Evolutionary conservation across 768 basidiomycete genomes (phyloP).

Genomic region (Tulasnella sp.): DNA sequence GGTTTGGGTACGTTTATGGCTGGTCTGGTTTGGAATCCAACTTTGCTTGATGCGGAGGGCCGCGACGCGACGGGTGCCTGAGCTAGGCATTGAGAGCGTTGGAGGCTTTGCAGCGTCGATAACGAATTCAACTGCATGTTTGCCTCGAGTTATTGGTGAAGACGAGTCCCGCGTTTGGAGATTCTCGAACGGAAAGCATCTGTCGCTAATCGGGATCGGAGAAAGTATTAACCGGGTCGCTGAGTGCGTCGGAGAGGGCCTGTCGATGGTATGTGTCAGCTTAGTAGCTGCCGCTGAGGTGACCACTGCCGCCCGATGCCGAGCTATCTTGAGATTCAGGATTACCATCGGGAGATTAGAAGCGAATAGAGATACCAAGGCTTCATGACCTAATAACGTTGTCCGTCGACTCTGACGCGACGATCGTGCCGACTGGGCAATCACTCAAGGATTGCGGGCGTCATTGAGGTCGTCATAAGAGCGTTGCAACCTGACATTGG

Average conservation of each 20-base stretch:
- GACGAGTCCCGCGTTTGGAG: neutral
- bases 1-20: neutral
- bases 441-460: neutral
- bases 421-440: neutral
- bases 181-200: neutral
- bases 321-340: too few relatives aligned
- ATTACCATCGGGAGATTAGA: too few relatives aligned
- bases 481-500: neutral
- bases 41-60: neutral
- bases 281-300: too few relatives aligned
- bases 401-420: neutral
- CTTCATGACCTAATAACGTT: neutral
- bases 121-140: neutral
- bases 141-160: neutral
- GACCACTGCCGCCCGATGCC: too few relatives aligned
- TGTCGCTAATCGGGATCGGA: neutral
- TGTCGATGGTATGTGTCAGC: too few relatives aligned
- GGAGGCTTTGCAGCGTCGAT: neutral
- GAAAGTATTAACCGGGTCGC: neutral
- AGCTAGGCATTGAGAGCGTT: neutral
- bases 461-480: neutral
- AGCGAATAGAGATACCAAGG: neutral
- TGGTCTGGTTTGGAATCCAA: neutral
- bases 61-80: neutral
- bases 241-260: too few relatives aligned